Evolutionary conservation across 2,329 filamentous ascomycete genomes (phyloP).

Genomic region (Fusarium temperatum): DNA sequence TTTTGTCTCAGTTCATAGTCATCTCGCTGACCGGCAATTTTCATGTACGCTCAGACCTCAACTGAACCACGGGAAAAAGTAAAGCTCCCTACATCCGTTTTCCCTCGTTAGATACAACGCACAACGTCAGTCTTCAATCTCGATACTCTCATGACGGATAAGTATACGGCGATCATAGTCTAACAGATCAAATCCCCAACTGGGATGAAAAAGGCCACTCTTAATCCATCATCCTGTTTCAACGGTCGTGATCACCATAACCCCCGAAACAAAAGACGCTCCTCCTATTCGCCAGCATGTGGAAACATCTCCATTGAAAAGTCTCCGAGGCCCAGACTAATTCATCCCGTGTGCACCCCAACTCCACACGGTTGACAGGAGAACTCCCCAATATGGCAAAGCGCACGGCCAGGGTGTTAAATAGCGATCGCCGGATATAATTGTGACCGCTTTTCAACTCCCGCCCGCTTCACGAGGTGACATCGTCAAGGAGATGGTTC

Average conservation of each 20-base stretch:
- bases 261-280: slow-evolving; percentile 4
- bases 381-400: slow-evolving; percentile 4
- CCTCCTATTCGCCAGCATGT: background rate
- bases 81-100: background rate
- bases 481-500: slow-evolving; percentile 3
- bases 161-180: background rate
- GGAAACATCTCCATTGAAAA: slow-evolving; percentile 3
- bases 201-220: background rate
- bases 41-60: background rate
- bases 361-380: background rate
- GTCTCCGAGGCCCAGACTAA: slow-evolving; percentile 1
- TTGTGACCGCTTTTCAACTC: slow-evolving; percentile 3
- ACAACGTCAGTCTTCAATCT: background rate
- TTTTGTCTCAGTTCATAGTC: background rate
- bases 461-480: background rate
- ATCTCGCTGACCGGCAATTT: background rate
- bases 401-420: background rate
- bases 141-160: too few relatives aligned
- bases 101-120: background rate
- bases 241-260: background rate
- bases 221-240: background rate
- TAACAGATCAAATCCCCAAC: background rate
- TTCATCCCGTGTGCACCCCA: background rate
- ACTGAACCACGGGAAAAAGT: background rate
- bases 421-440: slow-evolving; percentile 29